A percentile compares a stretch with the other conserved stretches of the same genome.
Conservation (phyloP, 257 asterid species). For the Apocynum venetum region DNA sequence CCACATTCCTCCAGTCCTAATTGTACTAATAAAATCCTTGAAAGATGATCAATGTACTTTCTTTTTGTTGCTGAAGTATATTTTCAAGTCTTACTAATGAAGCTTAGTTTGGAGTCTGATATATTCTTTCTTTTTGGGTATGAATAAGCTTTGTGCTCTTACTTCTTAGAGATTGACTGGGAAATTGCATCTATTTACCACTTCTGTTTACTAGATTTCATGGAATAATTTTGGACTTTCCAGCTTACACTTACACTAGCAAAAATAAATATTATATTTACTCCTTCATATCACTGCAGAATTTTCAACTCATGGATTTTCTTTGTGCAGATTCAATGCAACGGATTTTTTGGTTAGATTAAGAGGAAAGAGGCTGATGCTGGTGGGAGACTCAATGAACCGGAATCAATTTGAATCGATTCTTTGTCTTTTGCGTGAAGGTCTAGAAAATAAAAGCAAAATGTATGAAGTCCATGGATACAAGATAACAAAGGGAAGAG, state of each 20-base stretch:
- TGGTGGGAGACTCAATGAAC: slow-evolving; percentile 98
- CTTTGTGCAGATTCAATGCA: slow-evolving; percentile 63
- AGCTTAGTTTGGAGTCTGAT: too few species aligned
- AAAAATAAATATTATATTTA: neutral
- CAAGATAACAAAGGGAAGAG: slow-evolving; percentile 92
- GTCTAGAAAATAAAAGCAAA: slow-evolving; percentile 64
- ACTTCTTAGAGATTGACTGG: too few species aligned
- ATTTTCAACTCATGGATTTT: neutral
- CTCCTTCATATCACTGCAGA: neutral
- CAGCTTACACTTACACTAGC: too few species aligned
- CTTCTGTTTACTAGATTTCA: too few species aligned
- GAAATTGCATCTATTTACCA: too few species aligned
- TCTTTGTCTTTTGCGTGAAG: slow-evolving; percentile 81
- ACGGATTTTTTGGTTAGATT: slow-evolving; percentile 83
- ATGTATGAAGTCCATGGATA: slow-evolving; percentile 85
- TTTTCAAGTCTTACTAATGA: too few species aligned
- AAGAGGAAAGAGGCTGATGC: slow-evolving; percentile 83
- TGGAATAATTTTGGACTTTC: neutral
- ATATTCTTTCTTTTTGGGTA: too few species aligned
- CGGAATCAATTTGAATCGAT: slow-evolving; percentile 95
- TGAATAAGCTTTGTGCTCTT: too few species aligned
- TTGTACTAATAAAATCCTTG: neutral
- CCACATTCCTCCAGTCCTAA: neutral
- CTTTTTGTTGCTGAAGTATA: neutral
- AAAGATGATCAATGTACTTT: neutral